phyloP scores from a whole-genome alignment of 306 rosid species.

The Chamaecrista fasciculata region DNA sequence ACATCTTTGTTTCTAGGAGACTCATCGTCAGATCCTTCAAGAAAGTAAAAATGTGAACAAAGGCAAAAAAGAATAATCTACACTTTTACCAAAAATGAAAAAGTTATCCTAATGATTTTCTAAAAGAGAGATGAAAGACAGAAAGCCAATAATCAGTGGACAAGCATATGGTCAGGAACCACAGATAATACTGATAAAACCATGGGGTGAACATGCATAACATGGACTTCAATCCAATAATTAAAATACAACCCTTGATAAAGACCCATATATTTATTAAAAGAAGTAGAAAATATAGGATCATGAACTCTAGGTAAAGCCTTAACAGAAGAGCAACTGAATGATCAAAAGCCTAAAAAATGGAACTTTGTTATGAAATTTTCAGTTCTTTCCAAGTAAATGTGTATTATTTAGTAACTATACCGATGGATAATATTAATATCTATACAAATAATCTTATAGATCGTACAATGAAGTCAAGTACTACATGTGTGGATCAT shows the following conservation, averaged over 20 bases:
- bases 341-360: not conserved
- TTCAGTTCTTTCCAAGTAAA: slow-evolving; percentile 6
- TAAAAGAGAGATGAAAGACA: not conserved
- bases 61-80: not conserved
- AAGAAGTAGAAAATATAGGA: not conserved
- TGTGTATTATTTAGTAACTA: too few relatives aligned
- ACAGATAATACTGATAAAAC: not conserved
- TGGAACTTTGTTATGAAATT: not conserved
- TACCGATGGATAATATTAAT: too few relatives aligned
- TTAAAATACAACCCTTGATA: not conserved
- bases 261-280: not conserved
- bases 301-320: not conserved
- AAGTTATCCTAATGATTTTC: not conserved
- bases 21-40: slow-evolving; percentile 44
- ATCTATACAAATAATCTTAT: too few relatives aligned
- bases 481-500: too few relatives aligned
- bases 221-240: not conserved
- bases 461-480: too few relatives aligned
- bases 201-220: not conserved
- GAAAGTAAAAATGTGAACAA: not conserved
- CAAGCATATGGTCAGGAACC: slow-evolving; percentile 1
- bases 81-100: not conserved
- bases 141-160: slow-evolving; percentile 13
- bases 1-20: slow-evolving; percentile 29
- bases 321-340: slow-evolving; percentile 6